Percentiles rank a stretch among this genome's conserved stretches.
Evolutionary conservation across 345 rosid species (phyloP).

Genomic region (sweet orange (Citrus sinensis)): DVS_A1.0 CM039166.1:13059001-13059500

Average conservation of each 20-base stretch:
- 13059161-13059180: not conserved
- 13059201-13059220: not conserved
- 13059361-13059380: not conserved
- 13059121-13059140: not conserved
- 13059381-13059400: not conserved
- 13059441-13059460: not conserved
- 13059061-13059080: not conserved
- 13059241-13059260: not conserved
- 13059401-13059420: not conserved
- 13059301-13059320: not conserved
- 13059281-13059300: not conserved
- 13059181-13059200: not conserved
- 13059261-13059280: not conserved
- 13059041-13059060: not conserved
- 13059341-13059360: not conserved
- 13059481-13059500: not conserved
- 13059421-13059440: not conserved
- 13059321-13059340: not conserved
- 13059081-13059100: not conserved
- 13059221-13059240: not conserved
- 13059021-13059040: not conserved
- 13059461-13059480: not conserved
- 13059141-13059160: not conserved
- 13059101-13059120: not conserved
- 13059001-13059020: not conserved